These are phyloP conservation scores for Leucaena leucocephala DNA, from an alignment of 306 rosid genomes.

Conservation along the genomic window DNA sequence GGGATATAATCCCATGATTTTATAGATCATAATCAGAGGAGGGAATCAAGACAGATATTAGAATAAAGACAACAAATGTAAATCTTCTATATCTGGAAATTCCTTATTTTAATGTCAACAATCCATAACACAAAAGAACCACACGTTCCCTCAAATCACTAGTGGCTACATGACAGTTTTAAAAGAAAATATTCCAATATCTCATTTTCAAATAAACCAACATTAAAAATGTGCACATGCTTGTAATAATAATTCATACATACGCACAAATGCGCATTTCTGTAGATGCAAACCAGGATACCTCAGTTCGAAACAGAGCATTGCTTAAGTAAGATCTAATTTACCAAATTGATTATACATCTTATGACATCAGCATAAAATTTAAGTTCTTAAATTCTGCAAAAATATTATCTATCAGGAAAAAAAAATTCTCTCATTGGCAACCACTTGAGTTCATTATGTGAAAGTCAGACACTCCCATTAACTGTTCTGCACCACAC, in stretches of 20 bases:
- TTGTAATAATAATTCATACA: not conserved
- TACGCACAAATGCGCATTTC: not conserved
- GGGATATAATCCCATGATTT: too few species aligned
- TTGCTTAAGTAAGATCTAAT: conserved; percentile 10
- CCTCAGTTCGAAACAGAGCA: not conserved
- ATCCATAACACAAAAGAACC: conserved; percentile 9
- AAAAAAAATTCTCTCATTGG: not conserved
- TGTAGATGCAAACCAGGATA: not conserved
- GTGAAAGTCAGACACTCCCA: not conserved
- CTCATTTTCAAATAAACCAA: not conserved
- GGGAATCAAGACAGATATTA: too few species aligned
- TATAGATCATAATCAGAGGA: too few species aligned
- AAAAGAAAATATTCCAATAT: not conserved
- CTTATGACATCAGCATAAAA: not conserved
- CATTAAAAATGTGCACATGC: not conserved
- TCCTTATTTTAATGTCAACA: too few species aligned
- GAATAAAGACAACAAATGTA: too few species aligned
- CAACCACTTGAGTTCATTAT: not conserved
- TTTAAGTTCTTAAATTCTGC: conserved; percentile 8
- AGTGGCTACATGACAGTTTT: not conserved
- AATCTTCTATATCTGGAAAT: too few species aligned
- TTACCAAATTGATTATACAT: not conserved
- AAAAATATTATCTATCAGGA: not conserved
- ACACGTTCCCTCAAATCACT: not conserved
- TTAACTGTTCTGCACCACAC: not conserved